Evolutionary conservation across 768 basidiomycete genomes (phyloP), one percentile per base, ranked within the genome.

Genomic region (Epithele typhae): DNA sequence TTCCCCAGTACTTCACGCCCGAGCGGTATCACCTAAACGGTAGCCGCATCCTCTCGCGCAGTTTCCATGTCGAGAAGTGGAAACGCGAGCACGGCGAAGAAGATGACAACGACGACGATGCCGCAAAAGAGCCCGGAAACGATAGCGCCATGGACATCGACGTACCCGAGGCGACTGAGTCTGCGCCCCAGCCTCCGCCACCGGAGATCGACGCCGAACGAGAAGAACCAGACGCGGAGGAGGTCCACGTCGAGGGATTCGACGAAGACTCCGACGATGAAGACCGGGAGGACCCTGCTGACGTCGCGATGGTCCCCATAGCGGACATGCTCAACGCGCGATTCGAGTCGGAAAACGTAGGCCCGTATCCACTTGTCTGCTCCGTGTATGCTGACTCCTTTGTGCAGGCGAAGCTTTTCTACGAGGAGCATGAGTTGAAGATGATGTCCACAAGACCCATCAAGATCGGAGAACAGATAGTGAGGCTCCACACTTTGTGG

Each of bases 251-350:
- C 14, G 50, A 37, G 11, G 48, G 37, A 18, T 57, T 51, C 23
- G 56, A 40, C 19, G 56, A 48, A 37, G 56, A 58, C 33, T 52
- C 62, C 14, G 71, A 66, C n/a, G 76, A 76, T 4, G 76, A 80
- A 15, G 77, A 77, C 1, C 69, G 64, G 3, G 79, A 78, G 17
- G 77, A 81, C 48, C 68, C 77, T 5, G 73, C 75, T 9, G 80
- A 87, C 51, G 80, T 89, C 9, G 81, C 87, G 3, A 93, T 98
- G 92, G 87, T 97, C 4, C 94, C 95, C 0, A 82, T 98, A 70
- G 96, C 96, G 3, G 96, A 99, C 65, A 81, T 98, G 70, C 70
- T 99, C 40, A 99, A 99, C 59, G 96, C 95, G 10, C 78, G 83
- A 43, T 89, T 81, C 62, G 84, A 79, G 7, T 77, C 77, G 32